phyloP scores from a whole-genome alignment of 2,329 filamentous ascomycete species.

The Aspergillus melleus region DNA sequence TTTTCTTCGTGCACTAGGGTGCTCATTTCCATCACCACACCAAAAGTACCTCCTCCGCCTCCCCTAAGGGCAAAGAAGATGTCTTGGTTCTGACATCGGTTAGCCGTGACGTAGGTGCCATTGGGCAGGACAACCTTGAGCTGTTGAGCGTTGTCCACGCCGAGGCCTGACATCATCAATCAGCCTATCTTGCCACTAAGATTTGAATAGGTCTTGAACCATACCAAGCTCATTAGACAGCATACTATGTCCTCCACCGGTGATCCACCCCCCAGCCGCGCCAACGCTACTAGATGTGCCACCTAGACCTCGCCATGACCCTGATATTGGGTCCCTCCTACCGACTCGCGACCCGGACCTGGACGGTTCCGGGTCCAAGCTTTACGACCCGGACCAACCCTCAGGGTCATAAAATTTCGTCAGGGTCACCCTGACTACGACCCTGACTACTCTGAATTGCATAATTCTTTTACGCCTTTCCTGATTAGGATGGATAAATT shows the following conservation, averaged over 20 bases:
- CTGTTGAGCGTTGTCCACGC: conserved; percentile 19
- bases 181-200: no score
- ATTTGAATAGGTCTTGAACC: no score
- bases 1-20: conserved; percentile 18
- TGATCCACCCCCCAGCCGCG: conserved; percentile 18
- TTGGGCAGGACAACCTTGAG: conserved; percentile 16
- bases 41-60: conserved; percentile 19
- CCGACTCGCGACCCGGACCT: no score
- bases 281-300: conserved; percentile 13
- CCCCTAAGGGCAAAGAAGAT: conserved; percentile 20
- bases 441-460: no score
- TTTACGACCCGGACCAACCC: no score
- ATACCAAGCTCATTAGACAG: conserved; percentile 18
- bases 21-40: conserved; percentile 18
- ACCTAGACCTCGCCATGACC: no score
- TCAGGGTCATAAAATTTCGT: no score
- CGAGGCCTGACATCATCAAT: conserved; percentile 8
- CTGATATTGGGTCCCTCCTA: no score
- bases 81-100: conserved; percentile 19
- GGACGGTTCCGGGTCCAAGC: no score
- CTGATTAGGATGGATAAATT: no score
- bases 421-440: no score
- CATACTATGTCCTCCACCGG: conserved; percentile 16
- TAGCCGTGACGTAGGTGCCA: conserved; percentile 17
- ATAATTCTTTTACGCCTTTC: no score